Percentiles rank a stretch among this genome's conserved stretches.
phyloP scores from a whole-genome alignment of 805 yeast species.

The Candida awuae region DNA sequence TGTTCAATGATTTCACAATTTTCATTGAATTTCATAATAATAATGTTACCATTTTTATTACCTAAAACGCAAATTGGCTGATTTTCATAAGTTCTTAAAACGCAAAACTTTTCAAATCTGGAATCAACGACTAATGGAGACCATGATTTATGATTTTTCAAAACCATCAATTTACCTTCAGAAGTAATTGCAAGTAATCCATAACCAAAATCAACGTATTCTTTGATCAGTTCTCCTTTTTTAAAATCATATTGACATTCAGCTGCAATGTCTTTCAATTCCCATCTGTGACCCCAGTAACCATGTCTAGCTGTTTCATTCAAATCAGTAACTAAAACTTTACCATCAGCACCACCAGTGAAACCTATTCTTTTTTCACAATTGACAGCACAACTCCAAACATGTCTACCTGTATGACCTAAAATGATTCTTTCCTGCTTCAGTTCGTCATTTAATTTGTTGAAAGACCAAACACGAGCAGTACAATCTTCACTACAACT shows the following conservation, averaged over 20 bases:
- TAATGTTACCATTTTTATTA: conserved; percentile 34
- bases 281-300: conserved; percentile 24
- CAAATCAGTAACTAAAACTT: conserved; percentile 57
- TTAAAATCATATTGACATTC: conserved; percentile 24
- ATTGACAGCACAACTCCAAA: conserved; percentile 70
- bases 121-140: conserved; percentile 20
- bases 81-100: conserved; percentile 20
- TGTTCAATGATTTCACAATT: conserved; percentile 26
- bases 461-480: conserved; percentile 64
- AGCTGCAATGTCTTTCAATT: conserved; percentile 28
- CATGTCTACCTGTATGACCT: conserved; percentile 76
- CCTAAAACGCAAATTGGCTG: conserved; percentile 22
- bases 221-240: conserved; percentile 53
- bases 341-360: conserved; percentile 94
- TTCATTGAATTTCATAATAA: conserved; percentile 35
- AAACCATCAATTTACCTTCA: conserved; percentile 41
- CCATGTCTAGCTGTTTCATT: conserved; percentile 25
- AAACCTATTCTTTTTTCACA: conserved; percentile 43
- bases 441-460: conserved; percentile 27
- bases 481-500: conserved; percentile 87
- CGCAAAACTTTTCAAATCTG: conserved; percentile 22
- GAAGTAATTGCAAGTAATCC: conserved; percentile 52
- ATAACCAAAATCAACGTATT: conserved; percentile 41
- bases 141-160: conserved; percentile 26
- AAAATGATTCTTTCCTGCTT: conserved; percentile 44